These are phyloP conservation scores for Cucurbita argyrosperma DNA, from an alignment of 306 rosid species.

Conservation along the genomic window DNA sequence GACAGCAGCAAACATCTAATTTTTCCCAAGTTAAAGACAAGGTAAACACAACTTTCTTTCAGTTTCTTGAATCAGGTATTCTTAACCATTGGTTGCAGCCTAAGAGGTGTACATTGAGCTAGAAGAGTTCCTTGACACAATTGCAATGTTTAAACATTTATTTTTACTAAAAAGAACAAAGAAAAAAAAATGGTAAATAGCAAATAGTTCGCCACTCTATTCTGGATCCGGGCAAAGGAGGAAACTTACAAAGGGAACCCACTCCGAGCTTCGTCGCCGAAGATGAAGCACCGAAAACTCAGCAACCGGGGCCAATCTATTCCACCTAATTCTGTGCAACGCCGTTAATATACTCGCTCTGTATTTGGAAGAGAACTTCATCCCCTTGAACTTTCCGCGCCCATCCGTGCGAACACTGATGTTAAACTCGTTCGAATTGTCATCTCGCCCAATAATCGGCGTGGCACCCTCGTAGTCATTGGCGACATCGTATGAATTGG, in stretches of 20 bases:
- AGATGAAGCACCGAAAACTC: slow-evolving; percentile 92
- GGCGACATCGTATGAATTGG: slow-evolving; percentile 68
- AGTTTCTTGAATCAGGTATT: neutral
- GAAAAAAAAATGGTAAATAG: neutral
- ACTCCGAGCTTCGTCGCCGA: slow-evolving; percentile 61
- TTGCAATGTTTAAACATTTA: neutral
- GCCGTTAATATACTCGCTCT: slow-evolving; percentile 85
- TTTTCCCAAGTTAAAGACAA: neutral
- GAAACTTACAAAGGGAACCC: slow-evolving; percentile 78
- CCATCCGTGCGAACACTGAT: slow-evolving; percentile 79
- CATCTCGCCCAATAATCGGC: slow-evolving; percentile 69
- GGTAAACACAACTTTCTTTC: neutral
- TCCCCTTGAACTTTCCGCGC: slow-evolving; percentile 71
- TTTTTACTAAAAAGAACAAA: neutral
- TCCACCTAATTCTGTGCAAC: slow-evolving; percentile 74
- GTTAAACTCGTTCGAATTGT: slow-evolving; percentile 66
- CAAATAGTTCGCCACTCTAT: neutral
- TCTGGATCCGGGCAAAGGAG: neutral
- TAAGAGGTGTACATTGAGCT: neutral
- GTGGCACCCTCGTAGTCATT: slow-evolving; percentile 56
- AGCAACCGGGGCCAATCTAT: slow-evolving; percentile 46
- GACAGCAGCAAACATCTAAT: neutral
- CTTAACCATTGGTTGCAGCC: neutral
- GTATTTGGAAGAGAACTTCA: slow-evolving; percentile 73
- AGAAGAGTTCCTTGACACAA: neutral